Conservation (phyloP, 1,139 yeast species). For the Debaryomyces fabryi region DNA sequence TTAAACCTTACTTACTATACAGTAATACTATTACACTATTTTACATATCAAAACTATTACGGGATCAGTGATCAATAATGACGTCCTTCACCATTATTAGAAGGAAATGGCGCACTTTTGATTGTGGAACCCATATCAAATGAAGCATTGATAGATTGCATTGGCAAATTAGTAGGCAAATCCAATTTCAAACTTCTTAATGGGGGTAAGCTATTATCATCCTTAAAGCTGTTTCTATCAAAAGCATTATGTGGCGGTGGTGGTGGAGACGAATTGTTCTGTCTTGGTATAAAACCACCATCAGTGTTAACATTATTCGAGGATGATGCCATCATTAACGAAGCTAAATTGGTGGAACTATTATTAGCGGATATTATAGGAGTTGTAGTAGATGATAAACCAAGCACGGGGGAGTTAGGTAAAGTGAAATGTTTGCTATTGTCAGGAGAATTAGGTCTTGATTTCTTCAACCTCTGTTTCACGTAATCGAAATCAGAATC, state of each 20-base stretch:
- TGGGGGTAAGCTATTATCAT: constrained; percentile 41
- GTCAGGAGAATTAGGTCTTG: constrained; percentile 70
- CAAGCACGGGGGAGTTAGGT: constrained; percentile 62
- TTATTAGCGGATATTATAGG: constrained; percentile 48
- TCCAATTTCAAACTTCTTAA: constrained; percentile 53
- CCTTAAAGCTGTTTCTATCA: constrained; percentile 27
- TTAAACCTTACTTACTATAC: constrained; percentile 1
- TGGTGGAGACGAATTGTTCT: constrained; percentile 7
- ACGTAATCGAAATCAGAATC: constrained; percentile 51
- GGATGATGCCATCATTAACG: constrained; percentile 34
- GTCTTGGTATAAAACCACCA: constrained; percentile 6
- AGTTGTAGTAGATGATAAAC: constrained; percentile 44
- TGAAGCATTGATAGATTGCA: constrained; percentile 14
- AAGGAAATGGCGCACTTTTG: constrained; percentile 1
- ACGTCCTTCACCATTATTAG: not conserved
- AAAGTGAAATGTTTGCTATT: constrained; percentile 46
- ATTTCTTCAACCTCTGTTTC: constrained; percentile 59
- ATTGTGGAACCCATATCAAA: constrained; percentile 3
- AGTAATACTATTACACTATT: constrained; percentile 3
- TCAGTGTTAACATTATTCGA: not conserved
- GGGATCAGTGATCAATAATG: not conserved
- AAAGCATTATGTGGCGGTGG: not conserved
- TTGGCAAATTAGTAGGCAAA: constrained; percentile 44
- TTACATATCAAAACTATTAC: not conserved
- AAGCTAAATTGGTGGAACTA: constrained; percentile 47